Evolutionary conservation across 306 rosid genomes (phyloP), one percentile per base, ranked within the genome.

Genomic region (Astragalus glycyphyllos): DNA sequence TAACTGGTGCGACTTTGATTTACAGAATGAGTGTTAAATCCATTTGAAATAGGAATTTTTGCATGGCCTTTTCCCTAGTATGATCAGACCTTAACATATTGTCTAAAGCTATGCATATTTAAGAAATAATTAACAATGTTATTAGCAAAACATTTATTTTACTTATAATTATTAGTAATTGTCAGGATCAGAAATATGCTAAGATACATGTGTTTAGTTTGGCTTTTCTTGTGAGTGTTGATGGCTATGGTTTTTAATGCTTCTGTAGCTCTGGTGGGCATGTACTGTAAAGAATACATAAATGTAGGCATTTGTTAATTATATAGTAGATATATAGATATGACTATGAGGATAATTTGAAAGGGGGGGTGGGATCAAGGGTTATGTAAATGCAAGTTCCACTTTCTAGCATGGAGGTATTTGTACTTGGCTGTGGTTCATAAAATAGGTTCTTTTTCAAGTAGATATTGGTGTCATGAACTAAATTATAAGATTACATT

Each of bases 121-220:
- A 23, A 49, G 49, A 35, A 49, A 62, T 50, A 9, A 8, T 38
- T 62, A 17, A 48, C 5, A 44, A 71, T 44, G 29, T 35, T 32
- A 11, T 49, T 16, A 58, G 49, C 37, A 51, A 41, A 54, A 65
- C 14, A 64, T 31, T 17, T 44, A 16, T 74, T 74, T 74, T 47
- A 17, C 9, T 59, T 44, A 8, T 74, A 11, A 31, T 38, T 40
- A n/a, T 61, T 59, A 38, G 38, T 51, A 50, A 9, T 29, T 68
- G 37, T 53, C 23, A 17, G 73, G 47, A 50, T n/a, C 29, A 49
- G 41, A 72, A 48, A 72, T 41, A 20, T 60, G 69, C 40, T 40
- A 41, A 62, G n/a, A 23, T 62, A 20, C 55, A 62, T 14, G 5
- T 20, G 23, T 31, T 60, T 47, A 60, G 16, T 50, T 4, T 48